These are phyloP conservation scores for Punctularia strigosozonata DNA, from an alignment of 768 basidiomycete species.

Conservation along the genomic window DNA sequence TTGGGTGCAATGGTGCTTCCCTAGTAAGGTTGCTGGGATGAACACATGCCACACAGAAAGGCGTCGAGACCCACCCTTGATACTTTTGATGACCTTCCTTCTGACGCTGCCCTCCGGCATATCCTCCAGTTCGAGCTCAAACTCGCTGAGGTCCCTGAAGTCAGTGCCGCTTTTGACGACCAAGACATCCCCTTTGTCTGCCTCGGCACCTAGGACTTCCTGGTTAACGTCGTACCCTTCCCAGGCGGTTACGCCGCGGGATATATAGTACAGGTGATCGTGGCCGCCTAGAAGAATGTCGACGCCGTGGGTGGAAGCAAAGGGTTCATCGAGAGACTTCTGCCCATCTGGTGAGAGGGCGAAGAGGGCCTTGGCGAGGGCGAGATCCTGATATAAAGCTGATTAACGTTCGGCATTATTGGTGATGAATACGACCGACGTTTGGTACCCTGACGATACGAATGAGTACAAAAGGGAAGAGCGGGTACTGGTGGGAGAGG, in stretches of 20 bases:
- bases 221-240: slow-evolving; percentile 44
- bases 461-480: background rate
- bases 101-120: slow-evolving; percentile 54
- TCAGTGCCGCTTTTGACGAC: slow-evolving; percentile 84
- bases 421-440: slow-evolving; percentile 6
- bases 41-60: background rate
- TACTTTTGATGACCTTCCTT: slow-evolving; percentile 44
- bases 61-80: slow-evolving; percentile 36
- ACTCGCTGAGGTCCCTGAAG: slow-evolving; percentile 77
- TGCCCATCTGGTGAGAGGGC: slow-evolving; percentile 50
- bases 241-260: slow-evolving; percentile 56
- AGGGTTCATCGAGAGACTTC: slow-evolving; percentile 16
- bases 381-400: slow-evolving; percentile 42
- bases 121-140: slow-evolving; percentile 48
- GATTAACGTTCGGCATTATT: background rate
- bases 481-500: slow-evolving; percentile 7
- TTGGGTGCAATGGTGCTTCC: slow-evolving; percentile 51
- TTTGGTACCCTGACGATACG: slow-evolving; percentile 17
- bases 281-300: slow-evolving; percentile 84
- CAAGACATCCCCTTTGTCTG: slow-evolving; percentile 59
- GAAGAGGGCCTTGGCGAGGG: slow-evolving; percentile 51
- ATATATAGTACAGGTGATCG: slow-evolving; percentile 74
- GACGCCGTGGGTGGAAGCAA: slow-evolving; percentile 55
- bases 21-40: slow-evolving; percentile 20
- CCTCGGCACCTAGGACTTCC: slow-evolving; percentile 52